phyloP scores from a whole-genome alignment of 169 alveolate species.

The Eimeria maxima region DNA sequence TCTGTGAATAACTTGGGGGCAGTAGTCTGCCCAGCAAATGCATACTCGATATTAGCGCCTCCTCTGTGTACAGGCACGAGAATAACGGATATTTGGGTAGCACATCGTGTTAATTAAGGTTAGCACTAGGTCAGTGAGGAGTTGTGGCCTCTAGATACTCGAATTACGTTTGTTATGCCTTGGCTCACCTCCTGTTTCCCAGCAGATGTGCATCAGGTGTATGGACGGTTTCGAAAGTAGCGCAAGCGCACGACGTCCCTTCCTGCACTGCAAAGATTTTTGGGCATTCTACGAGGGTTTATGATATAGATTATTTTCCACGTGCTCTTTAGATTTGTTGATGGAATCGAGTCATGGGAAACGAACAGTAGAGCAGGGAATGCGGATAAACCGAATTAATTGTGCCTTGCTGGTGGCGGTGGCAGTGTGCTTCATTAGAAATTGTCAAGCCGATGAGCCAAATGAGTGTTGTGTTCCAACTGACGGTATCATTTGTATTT shows the following conservation, averaged over 20 bases:
- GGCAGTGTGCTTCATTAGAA: background rate
- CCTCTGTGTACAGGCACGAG: background rate
- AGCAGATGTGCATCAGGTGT: background rate
- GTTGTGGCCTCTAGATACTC: background rate
- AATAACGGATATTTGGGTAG: background rate
- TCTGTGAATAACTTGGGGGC: background rate
- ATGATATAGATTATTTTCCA: background rate
- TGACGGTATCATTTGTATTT: background rate
- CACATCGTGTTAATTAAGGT: too few species aligned
- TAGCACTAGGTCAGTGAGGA: too few species aligned
- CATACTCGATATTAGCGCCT: background rate
- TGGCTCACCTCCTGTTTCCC: background rate
- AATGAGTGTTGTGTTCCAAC: slow-evolving; percentile 49
- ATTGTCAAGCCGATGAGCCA: slow-evolving; percentile 25
- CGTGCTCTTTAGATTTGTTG: background rate
- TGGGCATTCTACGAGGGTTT: too few species aligned
- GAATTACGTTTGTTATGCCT: background rate
- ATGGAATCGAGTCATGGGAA: background rate
- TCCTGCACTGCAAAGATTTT: background rate
- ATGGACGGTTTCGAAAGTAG: background rate
- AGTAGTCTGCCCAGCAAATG: background rate
- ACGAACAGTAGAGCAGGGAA: background rate
- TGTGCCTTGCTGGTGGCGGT: slow-evolving; percentile 40
- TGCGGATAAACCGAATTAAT: background rate
- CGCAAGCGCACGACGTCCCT: background rate